Percentiles rank a stretch among this genome's conserved stretches.
These are phyloP conservation scores for Leptosphaerulina australis DNA, from an alignment of 2,329 filamentous ascomycete species.

Conservation along the genomic window DNA sequence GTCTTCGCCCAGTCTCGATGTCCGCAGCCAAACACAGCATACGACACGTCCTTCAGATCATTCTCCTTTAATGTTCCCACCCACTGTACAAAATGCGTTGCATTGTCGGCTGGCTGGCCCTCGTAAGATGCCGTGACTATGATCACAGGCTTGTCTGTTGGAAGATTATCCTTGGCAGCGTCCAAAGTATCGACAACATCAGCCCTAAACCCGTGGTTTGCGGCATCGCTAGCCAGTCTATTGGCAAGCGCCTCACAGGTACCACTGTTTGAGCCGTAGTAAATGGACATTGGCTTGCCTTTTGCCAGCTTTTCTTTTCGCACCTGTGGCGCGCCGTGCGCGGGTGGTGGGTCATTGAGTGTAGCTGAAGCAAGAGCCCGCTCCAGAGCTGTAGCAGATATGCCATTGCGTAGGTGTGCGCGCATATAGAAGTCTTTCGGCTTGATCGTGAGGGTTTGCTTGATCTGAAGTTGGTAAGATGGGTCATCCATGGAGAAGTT, in stretches of 20 bases:
- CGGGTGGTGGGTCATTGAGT: conserved; percentile 23
- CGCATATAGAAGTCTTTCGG: conserved; percentile 51
- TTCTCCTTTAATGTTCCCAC: conserved; percentile 36
- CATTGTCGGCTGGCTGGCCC: conserved; percentile 53
- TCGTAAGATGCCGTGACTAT: conserved; percentile 53
- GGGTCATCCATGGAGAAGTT: conserved; percentile 53
- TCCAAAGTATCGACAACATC: conserved; percentile 47
- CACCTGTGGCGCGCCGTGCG: conserved; percentile 10
- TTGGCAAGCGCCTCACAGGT: conserved; percentile 53
- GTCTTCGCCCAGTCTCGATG: conserved; percentile 52
- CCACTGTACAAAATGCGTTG: conserved; percentile 52
- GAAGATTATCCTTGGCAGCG: conserved; percentile 40
- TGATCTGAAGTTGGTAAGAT: conserved; percentile 52
- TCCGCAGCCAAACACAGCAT: conserved; percentile 52
- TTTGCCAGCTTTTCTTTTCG: conserved; percentile 22
- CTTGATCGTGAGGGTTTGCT: conserved; percentile 55
- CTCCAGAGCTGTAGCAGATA: conserved; percentile 42
- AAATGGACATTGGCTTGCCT: conserved; percentile 45
- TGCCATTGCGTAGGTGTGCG: conserved; percentile 41
- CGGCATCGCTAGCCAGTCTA: conserved; percentile 44
- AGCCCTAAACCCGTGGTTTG: conserved; percentile 46
- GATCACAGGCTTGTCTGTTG: conserved; percentile 46
- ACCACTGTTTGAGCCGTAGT: conserved; percentile 51
- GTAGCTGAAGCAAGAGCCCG: conserved; percentile 32
- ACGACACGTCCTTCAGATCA: conserved; percentile 44